These are phyloP conservation scores for Neurospora sp. DNA, from an alignment of 495 filamentous ascomycete genomes.

Conservation along the genomic window DNA sequence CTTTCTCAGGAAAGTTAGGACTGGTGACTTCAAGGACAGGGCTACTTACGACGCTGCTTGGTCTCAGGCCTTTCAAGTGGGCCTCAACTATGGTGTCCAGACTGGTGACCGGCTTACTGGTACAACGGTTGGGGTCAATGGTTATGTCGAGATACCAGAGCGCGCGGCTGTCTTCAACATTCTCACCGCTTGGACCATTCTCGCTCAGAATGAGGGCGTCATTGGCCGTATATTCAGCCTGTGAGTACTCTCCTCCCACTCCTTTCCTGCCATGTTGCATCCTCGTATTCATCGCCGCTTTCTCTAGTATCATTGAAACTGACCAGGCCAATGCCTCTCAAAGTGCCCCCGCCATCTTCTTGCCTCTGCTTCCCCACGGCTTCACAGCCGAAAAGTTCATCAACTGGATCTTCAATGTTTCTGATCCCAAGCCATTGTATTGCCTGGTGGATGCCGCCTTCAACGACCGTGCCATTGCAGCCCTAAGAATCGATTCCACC, in stretches of 20 bases:
- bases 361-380: background rate
- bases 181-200: background rate
- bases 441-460: background rate
- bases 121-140: background rate
- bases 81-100: background rate
- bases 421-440: background rate
- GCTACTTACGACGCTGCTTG: background rate
- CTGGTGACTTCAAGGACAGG: background rate
- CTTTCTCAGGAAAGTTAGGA: background rate
- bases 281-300: background rate
- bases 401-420: conserved; percentile 1
- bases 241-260: background rate
- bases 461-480: background rate
- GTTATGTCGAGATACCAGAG: background rate
- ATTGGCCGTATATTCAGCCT: background rate
- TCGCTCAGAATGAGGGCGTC: background rate
- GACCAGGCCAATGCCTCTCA: background rate
- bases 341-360: background rate
- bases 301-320: background rate
- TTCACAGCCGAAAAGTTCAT: background rate
- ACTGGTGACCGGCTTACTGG: background rate
- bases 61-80: background rate
- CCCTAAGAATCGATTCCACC: background rate
- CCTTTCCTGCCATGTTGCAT: background rate
- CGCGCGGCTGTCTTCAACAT: background rate